Percentiles rank a stretch among this genome's conserved stretches.
Evolutionary conservation across 192 early-diverging fungal species (phyloP).

Genomic region (Coemansia sp.): DNA sequence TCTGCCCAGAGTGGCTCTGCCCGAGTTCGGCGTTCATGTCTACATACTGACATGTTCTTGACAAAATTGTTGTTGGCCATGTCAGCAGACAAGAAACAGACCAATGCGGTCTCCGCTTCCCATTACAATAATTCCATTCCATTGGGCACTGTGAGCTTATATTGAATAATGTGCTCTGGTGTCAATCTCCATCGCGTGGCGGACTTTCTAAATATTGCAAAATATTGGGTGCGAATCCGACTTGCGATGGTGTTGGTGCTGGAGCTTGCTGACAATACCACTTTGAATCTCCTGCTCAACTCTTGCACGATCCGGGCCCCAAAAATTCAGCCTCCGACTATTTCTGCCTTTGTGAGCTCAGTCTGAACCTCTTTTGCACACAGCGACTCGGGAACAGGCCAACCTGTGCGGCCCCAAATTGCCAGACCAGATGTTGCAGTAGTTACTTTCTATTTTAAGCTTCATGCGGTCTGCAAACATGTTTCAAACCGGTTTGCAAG

Average conservation of each 20-base stretch:
- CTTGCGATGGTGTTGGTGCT: not conserved
- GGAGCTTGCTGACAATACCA: not conserved
- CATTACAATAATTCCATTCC: not conserved
- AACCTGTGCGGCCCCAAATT: not conserved
- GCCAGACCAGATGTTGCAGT: not conserved
- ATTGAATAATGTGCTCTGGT: not conserved
- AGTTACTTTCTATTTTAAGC: slow-evolving; percentile 1
- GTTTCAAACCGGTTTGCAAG: not conserved
- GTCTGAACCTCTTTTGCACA: not conserved
- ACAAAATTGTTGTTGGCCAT: not conserved
- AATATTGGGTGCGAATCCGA: slow-evolving; percentile 3
- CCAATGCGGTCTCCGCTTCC: no score
- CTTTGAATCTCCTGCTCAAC: not conserved
- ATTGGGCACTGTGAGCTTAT: not conserved
- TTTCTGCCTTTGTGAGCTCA: not conserved
- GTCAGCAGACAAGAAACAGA: not conserved
- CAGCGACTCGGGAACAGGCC: not conserved
- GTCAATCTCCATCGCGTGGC: slow-evolving; percentile 1
- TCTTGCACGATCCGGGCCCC: not conserved
- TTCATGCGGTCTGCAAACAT: not conserved
- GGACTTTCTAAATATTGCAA: not conserved
- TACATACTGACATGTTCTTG: not conserved
- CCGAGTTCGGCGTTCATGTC: not conserved
- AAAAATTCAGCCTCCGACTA: slow-evolving; percentile 4
- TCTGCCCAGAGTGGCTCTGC: not conserved